Percentiles rank a stretch among this genome's conserved stretches.
These are phyloP conservation scores for Metschnikowia cerradonensis DNA, from an alignment of 805 yeast genomes.

Conservation along the genomic window DNA sequence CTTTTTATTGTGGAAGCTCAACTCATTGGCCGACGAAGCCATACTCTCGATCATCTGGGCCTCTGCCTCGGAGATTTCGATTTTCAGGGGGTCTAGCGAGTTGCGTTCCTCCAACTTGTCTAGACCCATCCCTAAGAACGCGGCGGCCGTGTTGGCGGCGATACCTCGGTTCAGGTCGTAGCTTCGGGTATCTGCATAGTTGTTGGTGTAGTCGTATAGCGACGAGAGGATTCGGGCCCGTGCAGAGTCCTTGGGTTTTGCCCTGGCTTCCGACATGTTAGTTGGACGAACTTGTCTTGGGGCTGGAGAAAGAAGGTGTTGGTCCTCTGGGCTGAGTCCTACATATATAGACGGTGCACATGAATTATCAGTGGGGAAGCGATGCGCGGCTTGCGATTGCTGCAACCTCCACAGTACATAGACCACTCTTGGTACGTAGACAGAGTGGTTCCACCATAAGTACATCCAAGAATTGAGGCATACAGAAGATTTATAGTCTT, in stretches of 20 bases:
- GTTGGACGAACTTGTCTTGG: not conserved
- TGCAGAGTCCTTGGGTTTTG: constrained; percentile 4
- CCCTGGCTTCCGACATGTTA: constrained; percentile 7
- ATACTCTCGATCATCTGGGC: constrained; percentile 23
- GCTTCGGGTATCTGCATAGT: constrained; percentile 23
- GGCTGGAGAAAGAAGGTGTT: not conserved
- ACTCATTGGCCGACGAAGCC: constrained; percentile 30
- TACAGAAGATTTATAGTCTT: too few relatives aligned
- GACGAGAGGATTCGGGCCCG: constrained; percentile 14
- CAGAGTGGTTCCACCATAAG: not conserved
- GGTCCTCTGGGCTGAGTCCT: not conserved
- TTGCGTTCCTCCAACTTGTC: constrained; percentile 16
- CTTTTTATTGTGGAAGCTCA: constrained; percentile 6
- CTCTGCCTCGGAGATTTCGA: constrained; percentile 26
- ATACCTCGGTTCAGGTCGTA: constrained; percentile 27
- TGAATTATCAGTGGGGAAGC: constrained; percentile 3
- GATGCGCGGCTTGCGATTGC: constrained; percentile 3
- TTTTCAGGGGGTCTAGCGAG: not conserved
- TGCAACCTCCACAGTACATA: not conserved
- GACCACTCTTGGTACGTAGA: not conserved
- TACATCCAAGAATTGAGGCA: not conserved
- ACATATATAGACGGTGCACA: not conserved
- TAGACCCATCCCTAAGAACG: constrained; percentile 30
- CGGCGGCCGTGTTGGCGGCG: constrained; percentile 38
- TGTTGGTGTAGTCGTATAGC: constrained; percentile 23